Conservation (phyloP, 768 basidiomycete species). For the Jaapia argillacea region DNA sequence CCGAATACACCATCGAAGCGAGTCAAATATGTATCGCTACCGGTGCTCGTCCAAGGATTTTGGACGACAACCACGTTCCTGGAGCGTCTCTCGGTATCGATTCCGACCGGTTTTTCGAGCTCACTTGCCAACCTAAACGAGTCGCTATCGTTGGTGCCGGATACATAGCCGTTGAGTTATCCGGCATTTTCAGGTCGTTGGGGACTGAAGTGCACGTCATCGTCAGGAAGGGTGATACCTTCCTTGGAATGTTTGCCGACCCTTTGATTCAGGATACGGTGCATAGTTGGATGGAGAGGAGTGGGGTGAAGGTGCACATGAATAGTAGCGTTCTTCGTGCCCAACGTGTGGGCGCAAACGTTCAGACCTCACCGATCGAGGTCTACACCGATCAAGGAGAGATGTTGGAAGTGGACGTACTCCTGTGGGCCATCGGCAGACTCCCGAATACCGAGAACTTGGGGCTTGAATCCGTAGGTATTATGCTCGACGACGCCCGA, state of each 20-base stretch:
- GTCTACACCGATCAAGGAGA: slow-evolving; percentile 71
- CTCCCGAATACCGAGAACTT: slow-evolving; percentile 69
- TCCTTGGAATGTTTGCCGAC: slow-evolving; percentile 92
- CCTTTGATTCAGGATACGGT: slow-evolving; percentile 74
- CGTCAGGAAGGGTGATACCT: slow-evolving; percentile 82
- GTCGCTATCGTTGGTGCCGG: slow-evolving; percentile 95
- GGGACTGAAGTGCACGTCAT: slow-evolving; percentile 88
- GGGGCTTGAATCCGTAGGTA: slow-evolving; percentile 67
- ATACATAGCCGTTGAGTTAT: slow-evolving; percentile 97
- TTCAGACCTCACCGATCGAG: slow-evolving; percentile 59
- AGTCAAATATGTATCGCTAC: slow-evolving; percentile 79
- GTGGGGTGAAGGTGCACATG: slow-evolving; percentile 85
- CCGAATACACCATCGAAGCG: slow-evolving; percentile 60
- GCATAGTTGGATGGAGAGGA: slow-evolving; percentile 89
- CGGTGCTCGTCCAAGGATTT: slow-evolving; percentile 77
- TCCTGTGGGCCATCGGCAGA: slow-evolving; percentile 95
- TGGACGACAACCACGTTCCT: slow-evolving; percentile 77
- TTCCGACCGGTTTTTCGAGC: slow-evolving; percentile 95
- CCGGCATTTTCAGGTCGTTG: slow-evolving; percentile 85
- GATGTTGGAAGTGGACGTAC: slow-evolving; percentile 71
- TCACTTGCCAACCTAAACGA: slow-evolving; percentile 83
- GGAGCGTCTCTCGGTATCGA: slow-evolving; percentile 86
- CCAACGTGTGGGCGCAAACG: too few species aligned
- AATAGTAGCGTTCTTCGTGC: slow-evolving; percentile 64
- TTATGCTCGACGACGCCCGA: slow-evolving; percentile 71